Base-by-base conservation (phyloP, 768 basidiomycete genomes). In the Tubosaeta sp. region DNA sequence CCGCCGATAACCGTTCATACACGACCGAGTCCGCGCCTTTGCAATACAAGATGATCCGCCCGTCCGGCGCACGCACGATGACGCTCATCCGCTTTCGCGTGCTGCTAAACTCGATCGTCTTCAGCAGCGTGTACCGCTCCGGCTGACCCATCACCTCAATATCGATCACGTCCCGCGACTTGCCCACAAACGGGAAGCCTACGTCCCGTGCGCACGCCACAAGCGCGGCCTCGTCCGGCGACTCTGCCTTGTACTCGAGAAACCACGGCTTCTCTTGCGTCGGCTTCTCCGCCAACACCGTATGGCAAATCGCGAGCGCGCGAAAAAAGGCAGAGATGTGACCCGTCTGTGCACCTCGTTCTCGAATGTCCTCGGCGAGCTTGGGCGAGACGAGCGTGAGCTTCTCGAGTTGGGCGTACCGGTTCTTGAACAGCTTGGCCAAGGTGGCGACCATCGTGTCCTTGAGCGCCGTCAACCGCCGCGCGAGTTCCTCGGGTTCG, bases 11-110 rank as follows among this genome's bases (percentile, higher is more conserved):
- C 11, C 95, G 83, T 59, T 85, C 84, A 64, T 95, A 95, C 60
- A 98, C 88, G 62, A 98, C 93, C 59, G 84, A 88, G 69, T 98
- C 95, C 13, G 95, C 95, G n/a, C 95, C 95, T 71, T 97, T 98
- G 80, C 86, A 89, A 65, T 94, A 95, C 53, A 97, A 71, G 26
- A 94, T 74, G 54, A 97, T 73, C 60, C 77, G 75, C 16, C 92
- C 91, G 51, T 92, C 88, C 0, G 95, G 91, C 47, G 80, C 80
- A 26, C 95, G 88, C 41, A 92, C 83, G 53, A 97, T 72, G 42
- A 92, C 89, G 65, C 89, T 94, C 95, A 98, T 98, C 52, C 95
- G 79, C 74, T 98, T 99, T 56, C 95, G 76, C 43, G 93, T 85
- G 61, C 85, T 88, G 75, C 88, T 95, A 78, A 99, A 99, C 66